Evolutionary conservation across 768 basidiomycete species (phyloP), one percentile per base, ranked within the genome.

Genomic region (Lanmaoa pseudosensibilis): DNA sequence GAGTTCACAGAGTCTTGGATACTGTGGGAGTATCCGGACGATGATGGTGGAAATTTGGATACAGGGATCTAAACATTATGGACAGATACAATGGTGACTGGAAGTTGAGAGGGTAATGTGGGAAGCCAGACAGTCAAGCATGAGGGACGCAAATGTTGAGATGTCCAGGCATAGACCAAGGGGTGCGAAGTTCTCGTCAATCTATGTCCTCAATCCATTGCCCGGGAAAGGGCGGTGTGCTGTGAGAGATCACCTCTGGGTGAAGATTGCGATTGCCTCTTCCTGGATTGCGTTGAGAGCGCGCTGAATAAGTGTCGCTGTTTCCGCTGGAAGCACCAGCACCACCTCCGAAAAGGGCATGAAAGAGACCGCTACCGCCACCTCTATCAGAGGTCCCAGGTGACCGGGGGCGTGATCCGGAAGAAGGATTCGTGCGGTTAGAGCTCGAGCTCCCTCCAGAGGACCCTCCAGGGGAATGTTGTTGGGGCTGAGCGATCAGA

Each of bases 401-500:
- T 2, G 67, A 60, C 7, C 55, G 60, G 4, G 58, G 15, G 44
- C 59, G 64, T 27, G 69, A 43, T 37, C 58, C 56, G 4, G 66
- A 49, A 18, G 71, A 46, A 23, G 62, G 48, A 23, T 52, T 67
- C 10, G 59, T 41, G 25, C 58, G 57, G 16, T 51, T 55, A 30
- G 57, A 52, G 46, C 44, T 50, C 0, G 65, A 52, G 19, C 62
- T 53, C 21, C 59, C 69, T 30, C 65, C 73, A n/a, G 73, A 54
- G 32, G 61, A 45, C 11, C 70, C 64, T 5, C 58, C 65, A 33
- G 72, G 64, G 30, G 65, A 12, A 27, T 72, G 69, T 39, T 73
- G 74, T 36, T 73, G 70, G 7, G 88, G 87, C 65, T 92, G 89
- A 21, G 87, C 79, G 13, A 90, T 74, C 4, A 92, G 75, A 45